These are phyloP conservation scores for Myrica gale DNA, from an alignment of 306 rosid species.

Conservation along the genomic window DNA sequence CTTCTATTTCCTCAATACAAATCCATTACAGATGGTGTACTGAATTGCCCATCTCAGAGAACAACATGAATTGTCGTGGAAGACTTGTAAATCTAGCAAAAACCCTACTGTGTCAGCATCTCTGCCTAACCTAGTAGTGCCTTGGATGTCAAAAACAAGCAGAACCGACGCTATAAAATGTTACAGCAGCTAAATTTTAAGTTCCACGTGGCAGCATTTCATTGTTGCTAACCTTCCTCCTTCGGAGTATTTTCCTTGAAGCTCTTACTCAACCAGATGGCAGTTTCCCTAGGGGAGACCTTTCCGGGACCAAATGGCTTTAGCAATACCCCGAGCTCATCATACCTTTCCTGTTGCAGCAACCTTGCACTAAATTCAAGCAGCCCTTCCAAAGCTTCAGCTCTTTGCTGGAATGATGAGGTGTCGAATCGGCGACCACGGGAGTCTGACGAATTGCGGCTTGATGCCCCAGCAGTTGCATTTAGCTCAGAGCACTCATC, in stretches of 20 bases:
- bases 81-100: background rate
- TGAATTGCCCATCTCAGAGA: constrained; percentile 9
- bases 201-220: constrained; percentile 30
- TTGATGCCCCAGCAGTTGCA: constrained; percentile 95
- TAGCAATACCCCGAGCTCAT: constrained; percentile 90
- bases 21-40: background rate
- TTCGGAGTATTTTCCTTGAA: constrained; percentile 66
- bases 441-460: constrained; percentile 72
- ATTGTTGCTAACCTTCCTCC: constrained; percentile 43
- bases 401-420: constrained; percentile 75
- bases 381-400: constrained; percentile 98
- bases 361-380: constrained; percentile 97
- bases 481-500: constrained; percentile 76
- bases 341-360: constrained; percentile 81
- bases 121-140: constrained; percentile 41
- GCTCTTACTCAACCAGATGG: constrained; percentile 98
- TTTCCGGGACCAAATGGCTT: constrained; percentile 96
- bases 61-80: background rate
- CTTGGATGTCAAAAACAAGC: constrained; percentile 27
- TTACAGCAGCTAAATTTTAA: constrained; percentile 26
- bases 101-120: constrained; percentile 39
- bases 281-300: constrained; percentile 98
- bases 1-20: background rate
- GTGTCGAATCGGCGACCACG: constrained; percentile 69
- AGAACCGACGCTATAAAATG: constrained; percentile 28